Base-by-base conservation (phyloP, 805 yeast genomes). In the Hyphopichia homilentoma region DNA sequence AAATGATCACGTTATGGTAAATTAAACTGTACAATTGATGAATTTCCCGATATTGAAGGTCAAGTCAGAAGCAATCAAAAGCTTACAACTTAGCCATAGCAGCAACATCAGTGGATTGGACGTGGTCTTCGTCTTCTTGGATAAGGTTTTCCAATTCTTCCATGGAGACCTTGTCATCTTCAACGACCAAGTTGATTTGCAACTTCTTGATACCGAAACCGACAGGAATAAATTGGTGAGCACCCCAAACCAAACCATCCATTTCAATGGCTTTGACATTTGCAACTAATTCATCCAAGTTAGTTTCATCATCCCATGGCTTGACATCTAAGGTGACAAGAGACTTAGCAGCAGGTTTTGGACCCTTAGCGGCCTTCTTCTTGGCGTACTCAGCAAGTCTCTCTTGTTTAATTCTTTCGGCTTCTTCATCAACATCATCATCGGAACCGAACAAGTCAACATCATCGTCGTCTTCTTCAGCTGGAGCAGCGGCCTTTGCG, bases 291-390 rank as follows among this genome's bases (percentile, higher is more conserved):
- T 81, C 82, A 44, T 93, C 95, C 64, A 93, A 77, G 64, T 90
- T 82, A 54, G 99, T 93, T 79, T 93, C 97, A 61, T 93, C 98
- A 71, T 93, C 98, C 99, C 99, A 93, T 74, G 97, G 97, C 82
- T 93, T 93, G 56, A 93, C 95, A 57, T 93, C 98, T 57, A 93
- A 62, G 59, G 99, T 90, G 60, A 93, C 96, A 52, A 88, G 73
- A 43, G 97, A 86, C 79, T 93, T 93, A 62, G 98, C 97, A 70
- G 96, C 96, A 59, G 97, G 88, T 80, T 88, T 88, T 58, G 97
- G 87, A 65, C 94, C 94, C 75, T 84, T 84, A 52, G 90, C 81
- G 51, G 96, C 96, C 83, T 93, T 93, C 81, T 84, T 88, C 59
- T 94, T 96, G 61, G 86, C 84, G 81, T 93, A 93, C 67, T 81